Base-by-base conservation (phyloP, 225 moss, liverwort and hornwort genomes). In the Straminergon stramineum region DNA sequence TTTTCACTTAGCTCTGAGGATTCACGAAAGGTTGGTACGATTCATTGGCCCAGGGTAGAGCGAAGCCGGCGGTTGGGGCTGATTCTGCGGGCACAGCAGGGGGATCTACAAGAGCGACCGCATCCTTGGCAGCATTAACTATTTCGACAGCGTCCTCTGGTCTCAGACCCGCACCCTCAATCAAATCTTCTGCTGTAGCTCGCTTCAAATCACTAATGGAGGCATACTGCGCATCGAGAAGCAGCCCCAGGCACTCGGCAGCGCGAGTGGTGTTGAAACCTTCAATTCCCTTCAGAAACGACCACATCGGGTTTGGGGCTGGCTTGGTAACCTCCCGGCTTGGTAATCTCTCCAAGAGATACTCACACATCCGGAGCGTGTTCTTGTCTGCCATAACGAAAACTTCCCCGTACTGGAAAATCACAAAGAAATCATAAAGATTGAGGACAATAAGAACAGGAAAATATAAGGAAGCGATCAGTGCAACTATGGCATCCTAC, bases 271-370 rank as follows among this genome's bases (percentile, higher is more conserved):
- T 79, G 67, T 83, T 77, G 56, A 92, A 92, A 27, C 84, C 90
- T 87, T 92, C 80, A 28, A 92, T 92, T 39, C 89, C 92, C 87
- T 80, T 91, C 13, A 92, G 84, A 87, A 92, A 92, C 22, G 60
- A 62, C 92, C 92, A 91, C 80, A 92, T 53, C 62, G 90, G 89
- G 66, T 87, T 89, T 45, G 28, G 84, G 28, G 34, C 60, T 73
- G 80, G 90, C 61, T 53, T 41, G 13, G 86, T 13, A 20, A 34
- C 30, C 74, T 75, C 79, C 67, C 21, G 48, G 48, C 48, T 56
- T 31, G 90, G 92, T n/a, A 90, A 19, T 31, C 71, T 86, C n/a
- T 66, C 79, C 43, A 90, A 45, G 13, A 80, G 62, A 4, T 24
- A 32, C 68, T 87, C 89, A 74, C 92, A 91, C 68, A 53, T 55